Conservation (phyloP, 352 stramenopile genomes). For the Phytophthora idaei region DNA sequence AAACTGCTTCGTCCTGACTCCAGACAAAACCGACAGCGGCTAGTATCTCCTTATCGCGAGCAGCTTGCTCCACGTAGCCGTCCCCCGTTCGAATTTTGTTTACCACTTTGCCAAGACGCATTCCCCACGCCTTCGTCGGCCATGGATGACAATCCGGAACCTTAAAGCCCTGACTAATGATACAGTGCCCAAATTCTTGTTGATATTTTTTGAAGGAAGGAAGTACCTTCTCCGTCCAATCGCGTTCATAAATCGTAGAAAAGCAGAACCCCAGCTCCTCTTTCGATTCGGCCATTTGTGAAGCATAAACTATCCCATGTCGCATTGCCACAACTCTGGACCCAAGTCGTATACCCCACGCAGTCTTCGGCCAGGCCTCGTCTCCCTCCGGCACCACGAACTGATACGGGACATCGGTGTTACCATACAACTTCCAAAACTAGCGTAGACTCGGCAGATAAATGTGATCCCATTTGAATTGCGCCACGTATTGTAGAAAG, state of each 20-base stretch:
- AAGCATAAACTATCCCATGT: not conserved
- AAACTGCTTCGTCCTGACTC: not conserved
- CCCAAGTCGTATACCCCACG: slow-evolving; percentile 1
- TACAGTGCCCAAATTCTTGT: slow-evolving; percentile 1
- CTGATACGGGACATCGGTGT: no score
- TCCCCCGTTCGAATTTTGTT: not conserved
- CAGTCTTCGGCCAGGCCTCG: not conserved
- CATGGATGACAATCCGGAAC: slow-evolving; percentile 1
- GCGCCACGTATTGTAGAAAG: no score
- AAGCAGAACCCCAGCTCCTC: not conserved
- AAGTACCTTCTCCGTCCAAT: slow-evolving; percentile 7
- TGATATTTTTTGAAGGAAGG: not conserved
- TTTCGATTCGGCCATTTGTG: not conserved
- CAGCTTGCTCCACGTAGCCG: slow-evolving; percentile 3
- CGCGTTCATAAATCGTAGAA: not conserved
- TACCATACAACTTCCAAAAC: no score
- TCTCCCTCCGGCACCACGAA: not conserved
- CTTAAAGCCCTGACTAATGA: not conserved
- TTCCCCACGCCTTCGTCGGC: slow-evolving; percentile 2
- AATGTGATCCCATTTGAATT: no score
- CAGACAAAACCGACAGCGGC: not conserved
- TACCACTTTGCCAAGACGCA: not conserved
- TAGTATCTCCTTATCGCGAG: not conserved
- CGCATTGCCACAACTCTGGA: not conserved
- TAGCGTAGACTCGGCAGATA: no score